phyloP scores from a whole-genome alignment of 2,329 filamentous ascomycete genomes.

The Pseudogymnoascus sp. region DNA sequence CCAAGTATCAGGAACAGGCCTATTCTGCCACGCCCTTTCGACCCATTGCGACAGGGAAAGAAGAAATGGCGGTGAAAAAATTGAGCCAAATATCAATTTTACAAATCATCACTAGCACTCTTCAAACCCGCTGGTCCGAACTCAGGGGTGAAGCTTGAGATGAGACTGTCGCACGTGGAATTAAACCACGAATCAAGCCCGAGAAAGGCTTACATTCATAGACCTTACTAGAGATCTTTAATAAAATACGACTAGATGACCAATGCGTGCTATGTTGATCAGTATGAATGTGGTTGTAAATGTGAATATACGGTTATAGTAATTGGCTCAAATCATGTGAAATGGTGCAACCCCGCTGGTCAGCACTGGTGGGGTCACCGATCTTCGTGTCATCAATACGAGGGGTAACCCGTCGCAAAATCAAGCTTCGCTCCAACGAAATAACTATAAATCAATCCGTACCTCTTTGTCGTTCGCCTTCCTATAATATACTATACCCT shows the following conservation, averaged over 20 bases:
- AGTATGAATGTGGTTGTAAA: conserved; percentile 1
- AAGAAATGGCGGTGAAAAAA: neutral
- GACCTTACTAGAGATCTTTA: neutral
- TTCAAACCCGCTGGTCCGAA: neutral
- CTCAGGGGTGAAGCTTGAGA: neutral
- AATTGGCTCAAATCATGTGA: conserved; percentile 8
- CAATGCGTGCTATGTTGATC: neutral
- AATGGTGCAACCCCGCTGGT: conserved; percentile 7
- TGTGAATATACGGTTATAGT: neutral
- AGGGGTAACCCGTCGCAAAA: neutral
- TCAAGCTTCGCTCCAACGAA: neutral
- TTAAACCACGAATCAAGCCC: neutral
- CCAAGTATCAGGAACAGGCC: neutral
- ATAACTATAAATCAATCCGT: conserved; percentile 1
- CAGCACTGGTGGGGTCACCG: neutral
- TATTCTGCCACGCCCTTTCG: neutral
- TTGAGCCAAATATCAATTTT: neutral
- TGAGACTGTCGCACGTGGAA: neutral
- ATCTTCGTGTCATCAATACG: neutral
- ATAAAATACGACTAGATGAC: neutral
- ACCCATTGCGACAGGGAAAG: neutral
- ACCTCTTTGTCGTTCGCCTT: neutral
- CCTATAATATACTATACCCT: neutral
- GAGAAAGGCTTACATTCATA: neutral
- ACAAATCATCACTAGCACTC: neutral